phyloP scores from a whole-genome alignment of 2,329 filamentous ascomycete species.

The Fonsecaea monophora region DNA sequence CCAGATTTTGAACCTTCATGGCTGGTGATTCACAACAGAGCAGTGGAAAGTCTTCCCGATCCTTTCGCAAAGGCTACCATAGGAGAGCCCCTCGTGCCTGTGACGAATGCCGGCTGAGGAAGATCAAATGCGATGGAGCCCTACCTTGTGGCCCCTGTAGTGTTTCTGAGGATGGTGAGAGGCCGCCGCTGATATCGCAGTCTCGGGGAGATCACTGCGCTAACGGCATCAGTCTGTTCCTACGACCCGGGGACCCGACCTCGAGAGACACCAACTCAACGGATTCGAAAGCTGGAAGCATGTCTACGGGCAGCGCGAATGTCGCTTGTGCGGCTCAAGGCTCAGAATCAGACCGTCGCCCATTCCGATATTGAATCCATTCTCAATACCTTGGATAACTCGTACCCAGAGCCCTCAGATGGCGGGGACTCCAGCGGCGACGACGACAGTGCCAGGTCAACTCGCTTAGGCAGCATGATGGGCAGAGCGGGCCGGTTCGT shows the following conservation, averaged over 20 bases:
- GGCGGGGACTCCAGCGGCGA: conserved; percentile 22
- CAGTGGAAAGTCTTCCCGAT: conserved; percentile 12
- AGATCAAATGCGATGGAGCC: conserved; percentile 37
- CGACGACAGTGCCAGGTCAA: conserved; percentile 15
- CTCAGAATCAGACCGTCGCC: conserved; percentile 14
- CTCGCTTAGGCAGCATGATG: conserved; percentile 34
- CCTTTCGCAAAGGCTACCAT: conserved; percentile 32
- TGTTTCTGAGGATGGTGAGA: conserved; percentile 29
- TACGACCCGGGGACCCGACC: conserved; percentile 33
- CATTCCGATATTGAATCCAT: conserved; percentile 27
- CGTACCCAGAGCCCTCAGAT: conserved; percentile 20
- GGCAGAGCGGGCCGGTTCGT: conserved; percentile 21
- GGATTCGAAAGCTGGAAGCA: conserved; percentile 36
- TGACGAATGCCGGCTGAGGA: conserved; percentile 37
- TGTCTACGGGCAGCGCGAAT: conserved; percentile 28
- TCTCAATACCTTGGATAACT: conserved; percentile 27
- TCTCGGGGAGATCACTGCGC: neutral
- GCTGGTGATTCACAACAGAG: conserved; percentile 17
- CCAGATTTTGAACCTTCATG: conserved; percentile 17
- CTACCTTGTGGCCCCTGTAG: conserved; percentile 32
- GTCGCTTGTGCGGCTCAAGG: conserved; percentile 28
- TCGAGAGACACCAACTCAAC: conserved; percentile 35
- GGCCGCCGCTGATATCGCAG: neutral
- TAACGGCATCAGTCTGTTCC: conserved; percentile 29
- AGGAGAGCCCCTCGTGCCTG: conserved; percentile 33